Conservation (phyloP, 164 flowering plant genomes). For the Vitis riparia region DNA sequence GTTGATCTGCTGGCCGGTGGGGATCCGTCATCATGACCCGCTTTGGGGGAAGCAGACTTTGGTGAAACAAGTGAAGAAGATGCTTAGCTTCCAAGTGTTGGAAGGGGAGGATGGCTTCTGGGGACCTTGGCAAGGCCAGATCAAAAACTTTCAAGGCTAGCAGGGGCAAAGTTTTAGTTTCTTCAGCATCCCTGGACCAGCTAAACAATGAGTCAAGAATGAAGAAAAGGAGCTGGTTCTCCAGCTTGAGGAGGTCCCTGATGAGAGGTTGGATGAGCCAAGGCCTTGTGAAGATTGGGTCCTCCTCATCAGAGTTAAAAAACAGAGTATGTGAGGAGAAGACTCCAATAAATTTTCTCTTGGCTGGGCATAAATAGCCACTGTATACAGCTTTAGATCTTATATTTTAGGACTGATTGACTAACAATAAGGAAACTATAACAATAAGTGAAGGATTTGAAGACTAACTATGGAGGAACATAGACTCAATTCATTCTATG, state of each 20-base stretch:
- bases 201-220: background rate
- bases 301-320: no score
- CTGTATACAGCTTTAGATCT: no score
- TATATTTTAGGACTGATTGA: no score
- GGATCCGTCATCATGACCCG: background rate
- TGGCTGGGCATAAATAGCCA: no score
- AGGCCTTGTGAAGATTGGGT: no score
- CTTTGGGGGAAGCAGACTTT: background rate
- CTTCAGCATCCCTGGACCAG: background rate
- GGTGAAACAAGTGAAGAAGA: conserved; percentile 8
- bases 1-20: conserved; percentile 5
- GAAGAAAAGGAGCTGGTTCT: conserved; percentile 9
- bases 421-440: no score
- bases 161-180: background rate
- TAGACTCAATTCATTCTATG: no score
- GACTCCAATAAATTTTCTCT: no score
- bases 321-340: no score
- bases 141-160: conserved; percentile 11
- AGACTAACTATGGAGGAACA: no score
- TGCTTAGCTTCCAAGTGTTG: background rate
- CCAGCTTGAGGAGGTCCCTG: conserved; percentile 5
- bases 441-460: no score
- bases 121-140: background rate
- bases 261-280: background rate
- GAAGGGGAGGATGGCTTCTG: no score